phyloP scores from a whole-genome alignment of 371 early-diverging fungal genomes.

The Fennellomyces sp. region DNA sequence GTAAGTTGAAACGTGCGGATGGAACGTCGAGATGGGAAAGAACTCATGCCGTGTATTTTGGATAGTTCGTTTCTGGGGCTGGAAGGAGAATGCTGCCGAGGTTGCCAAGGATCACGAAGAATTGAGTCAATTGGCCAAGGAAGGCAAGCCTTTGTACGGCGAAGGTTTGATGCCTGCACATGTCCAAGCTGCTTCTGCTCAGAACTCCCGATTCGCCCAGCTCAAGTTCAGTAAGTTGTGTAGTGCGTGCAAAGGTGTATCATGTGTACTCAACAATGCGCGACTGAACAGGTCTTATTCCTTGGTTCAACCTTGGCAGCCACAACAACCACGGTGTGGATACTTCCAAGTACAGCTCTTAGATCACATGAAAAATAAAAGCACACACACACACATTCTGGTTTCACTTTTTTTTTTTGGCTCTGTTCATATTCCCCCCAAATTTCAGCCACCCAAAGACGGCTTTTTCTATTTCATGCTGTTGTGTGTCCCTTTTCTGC shows the following conservation, averaged over 20 bases:
- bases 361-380: not conserved
- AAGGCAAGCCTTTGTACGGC: conserved; percentile 78
- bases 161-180: conserved; percentile 62
- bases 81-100: conserved; percentile 87
- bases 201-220: conserved; percentile 72
- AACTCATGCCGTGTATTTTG: too few relatives aligned
- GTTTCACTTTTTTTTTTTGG: too few relatives aligned
- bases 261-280: not conserved
- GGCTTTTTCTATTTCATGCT: too few relatives aligned
- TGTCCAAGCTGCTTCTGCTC: conserved; percentile 68
- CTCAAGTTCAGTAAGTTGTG: conserved; percentile 66
- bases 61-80: conserved; percentile 93
- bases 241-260: not conserved
- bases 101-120: conserved; percentile 71
- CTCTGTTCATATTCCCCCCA: too few relatives aligned
- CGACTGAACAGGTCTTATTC: conserved; percentile 55
- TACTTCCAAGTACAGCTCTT: conserved; percentile 49
- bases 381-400: too few relatives aligned
- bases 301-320: conserved; percentile 85
- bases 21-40: too few relatives aligned
- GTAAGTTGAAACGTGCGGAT: conserved; percentile 66
- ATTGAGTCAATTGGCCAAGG: conserved; percentile 62
- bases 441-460: too few relatives aligned
- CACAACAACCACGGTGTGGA: conserved; percentile 82
- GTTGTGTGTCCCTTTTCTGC: too few relatives aligned